Conservation (phyloP, 1,284 basidiomycete species). For the Melampsora abietis-canadensis region DNA sequence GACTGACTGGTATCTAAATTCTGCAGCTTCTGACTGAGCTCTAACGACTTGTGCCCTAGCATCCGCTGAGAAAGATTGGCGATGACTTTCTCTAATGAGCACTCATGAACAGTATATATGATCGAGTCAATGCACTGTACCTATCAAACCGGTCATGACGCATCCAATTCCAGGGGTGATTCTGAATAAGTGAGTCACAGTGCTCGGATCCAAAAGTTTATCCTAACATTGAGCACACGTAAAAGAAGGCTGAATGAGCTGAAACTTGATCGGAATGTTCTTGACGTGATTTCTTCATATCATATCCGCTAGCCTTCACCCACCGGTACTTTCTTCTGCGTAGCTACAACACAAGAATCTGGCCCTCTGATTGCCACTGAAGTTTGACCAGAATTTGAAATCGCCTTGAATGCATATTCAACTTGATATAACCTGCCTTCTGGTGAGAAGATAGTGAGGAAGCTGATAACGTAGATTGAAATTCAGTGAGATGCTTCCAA, state of each 20-base stretch:
- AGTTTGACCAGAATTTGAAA: constrained; percentile 92
- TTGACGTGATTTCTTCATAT: too few species aligned
- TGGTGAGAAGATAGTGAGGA: constrained; percentile 58
- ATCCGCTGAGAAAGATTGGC: constrained; percentile 64
- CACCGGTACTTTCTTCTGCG: constrained; percentile 97
- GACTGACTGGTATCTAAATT: constrained; percentile 83
- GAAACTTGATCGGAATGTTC: neutral
- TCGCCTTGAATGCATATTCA: constrained; percentile 99
- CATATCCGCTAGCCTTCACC: constrained; percentile 47
- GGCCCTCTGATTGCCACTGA: constrained; percentile 87
- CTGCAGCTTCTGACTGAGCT: constrained; percentile 84
- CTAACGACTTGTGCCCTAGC: constrained; percentile 84
- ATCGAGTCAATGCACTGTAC: constrained; percentile 55
- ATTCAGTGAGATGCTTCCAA: neutral
- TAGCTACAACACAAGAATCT: constrained; percentile 91
- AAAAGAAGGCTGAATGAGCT: neutral
- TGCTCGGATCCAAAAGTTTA: constrained; percentile 92
- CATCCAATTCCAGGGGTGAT: constrained; percentile 95
- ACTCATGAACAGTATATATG: constrained; percentile 1
- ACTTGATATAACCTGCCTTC: constrained; percentile 75
- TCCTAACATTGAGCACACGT: constrained; percentile 61
- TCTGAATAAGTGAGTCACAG: constrained; percentile 92
- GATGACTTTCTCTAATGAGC: constrained; percentile 43
- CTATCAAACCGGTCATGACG: constrained; percentile 92
- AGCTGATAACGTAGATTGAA: constrained; percentile 44